These are phyloP conservation scores for Emydomyces testavorans DNA, from an alignment of 2,329 filamentous ascomycete genomes.

Conservation along the genomic window DNA sequence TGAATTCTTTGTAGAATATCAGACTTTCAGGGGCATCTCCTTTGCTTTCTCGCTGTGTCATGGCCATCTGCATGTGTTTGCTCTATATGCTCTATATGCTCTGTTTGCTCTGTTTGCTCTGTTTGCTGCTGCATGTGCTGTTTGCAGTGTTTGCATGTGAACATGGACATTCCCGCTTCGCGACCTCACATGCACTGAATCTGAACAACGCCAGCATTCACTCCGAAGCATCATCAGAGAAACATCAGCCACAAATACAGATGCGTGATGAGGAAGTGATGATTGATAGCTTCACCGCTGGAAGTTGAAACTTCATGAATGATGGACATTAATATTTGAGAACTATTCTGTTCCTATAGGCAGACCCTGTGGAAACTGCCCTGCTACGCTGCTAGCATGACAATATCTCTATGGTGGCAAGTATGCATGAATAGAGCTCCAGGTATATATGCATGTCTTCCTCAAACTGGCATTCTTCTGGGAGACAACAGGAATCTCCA, in stretches of 20 bases:
- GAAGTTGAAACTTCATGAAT: not conserved
- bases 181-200: too few relatives aligned
- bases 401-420: too few relatives aligned
- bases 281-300: not conserved
- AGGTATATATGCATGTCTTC: not conserved
- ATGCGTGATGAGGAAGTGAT: not conserved
- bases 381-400: too few relatives aligned
- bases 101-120: conserved; percentile 2
- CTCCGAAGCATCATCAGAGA: too few relatives aligned
- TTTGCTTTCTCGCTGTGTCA: too few relatives aligned
- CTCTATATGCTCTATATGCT: too few relatives aligned
- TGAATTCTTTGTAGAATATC: conserved; percentile 5
- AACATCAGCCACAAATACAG: too few relatives aligned
- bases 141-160: conserved; percentile 14
- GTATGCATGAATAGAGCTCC: not conserved
- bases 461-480: not conserved
- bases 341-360: not conserved
- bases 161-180: not conserved
- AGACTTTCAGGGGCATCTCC: too few relatives aligned
- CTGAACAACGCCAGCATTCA: too few relatives aligned
- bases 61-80: too few relatives aligned
- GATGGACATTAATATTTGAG: not conserved
- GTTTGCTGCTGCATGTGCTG: not conserved
- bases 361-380: too few relatives aligned
- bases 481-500: not conserved